phyloP scores from a whole-genome alignment of 1,139 yeast species.

The Kurtzmaniella natalensis region DNA sequence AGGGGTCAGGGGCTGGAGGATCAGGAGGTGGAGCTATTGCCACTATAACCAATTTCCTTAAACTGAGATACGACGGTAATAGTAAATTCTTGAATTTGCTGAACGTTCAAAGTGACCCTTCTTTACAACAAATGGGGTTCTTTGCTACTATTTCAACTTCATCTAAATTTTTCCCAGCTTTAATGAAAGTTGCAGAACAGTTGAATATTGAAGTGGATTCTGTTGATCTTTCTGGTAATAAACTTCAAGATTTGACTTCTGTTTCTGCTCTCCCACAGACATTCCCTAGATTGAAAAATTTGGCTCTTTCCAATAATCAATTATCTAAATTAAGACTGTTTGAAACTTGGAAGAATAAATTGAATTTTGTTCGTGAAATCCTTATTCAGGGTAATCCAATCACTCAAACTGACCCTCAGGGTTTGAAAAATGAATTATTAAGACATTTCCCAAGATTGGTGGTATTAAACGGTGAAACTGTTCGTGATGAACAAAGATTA shows the following conservation, averaged over 20 bases:
- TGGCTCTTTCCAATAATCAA: constrained; percentile 75
- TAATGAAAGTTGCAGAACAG: constrained; percentile 76
- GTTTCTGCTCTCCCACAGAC: constrained; percentile 66
- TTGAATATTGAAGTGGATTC: constrained; percentile 57
- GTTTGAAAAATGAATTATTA: neutral
- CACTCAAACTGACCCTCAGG: constrained; percentile 18
- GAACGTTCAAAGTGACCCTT: constrained; percentile 63
- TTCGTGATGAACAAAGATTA: constrained; percentile 68
- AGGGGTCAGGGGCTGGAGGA: too few species aligned
- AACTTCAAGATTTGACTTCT: constrained; percentile 55
- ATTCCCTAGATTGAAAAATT: constrained; percentile 71
- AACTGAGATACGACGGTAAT: constrained; percentile 62
- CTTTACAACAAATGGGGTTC: constrained; percentile 58
- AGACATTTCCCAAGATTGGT: constrained; percentile 66
- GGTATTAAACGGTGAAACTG: constrained; percentile 70
- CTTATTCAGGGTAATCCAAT: constrained; percentile 79
- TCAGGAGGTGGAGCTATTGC: constrained; percentile 36
- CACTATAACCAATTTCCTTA: constrained; percentile 56
- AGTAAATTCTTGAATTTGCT: constrained; percentile 67
- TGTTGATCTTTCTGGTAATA: constrained; percentile 71
- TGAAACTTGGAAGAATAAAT: constrained; percentile 76
- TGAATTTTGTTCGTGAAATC: constrained; percentile 69
- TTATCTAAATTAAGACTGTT: constrained; percentile 55
- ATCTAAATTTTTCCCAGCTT: constrained; percentile 85
- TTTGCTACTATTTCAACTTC: constrained; percentile 55